Base-by-base conservation (phyloP, 2,329 filamentous ascomycete species). In the Talaromyces piceae region DNA sequence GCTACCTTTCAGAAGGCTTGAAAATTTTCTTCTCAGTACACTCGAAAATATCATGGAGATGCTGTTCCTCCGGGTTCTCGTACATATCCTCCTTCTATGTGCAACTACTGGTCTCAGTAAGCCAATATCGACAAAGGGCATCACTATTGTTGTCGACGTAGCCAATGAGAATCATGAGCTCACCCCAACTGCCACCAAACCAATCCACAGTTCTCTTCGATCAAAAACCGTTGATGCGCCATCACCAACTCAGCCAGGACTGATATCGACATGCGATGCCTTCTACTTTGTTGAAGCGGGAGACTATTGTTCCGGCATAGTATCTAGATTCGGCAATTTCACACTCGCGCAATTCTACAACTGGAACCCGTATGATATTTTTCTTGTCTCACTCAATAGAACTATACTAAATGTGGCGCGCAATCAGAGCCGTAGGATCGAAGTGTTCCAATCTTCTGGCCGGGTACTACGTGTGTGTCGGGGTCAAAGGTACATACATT, bases 401-500 rank as follows among this genome's bases (percentile, higher is more conserved):
- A 37, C 9, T 9, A 9, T 3, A 20, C 8, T 37, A 3, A 11
- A 3, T 18, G 1, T 18, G 2, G 4, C 12, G 5, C 20, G 25
- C 20, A 43, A 13, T 43, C 5, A 52, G 51, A 41, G 46, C 51
- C 12, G 46, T 52, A 4, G 33, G 46, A 59, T 51, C 49, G 2
- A 45, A 49, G n/a, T 54, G 52, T 33, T 46, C 45, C 2, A 16
- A 48, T 5, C 30, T 54, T 3, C 26, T 46, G 13, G 28, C 30
- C 16, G 49, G 52, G 4, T 54, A 54, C 5, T 52, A 52, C 39
- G 45, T 52, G 8, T 54, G 52, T 18, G 18, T 54, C 41, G 52
- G 45, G 3, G 27, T 49, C 27, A 23, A 39, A 8, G 23, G 41
- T 49, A 13, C 41, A 31, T 12, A 25, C 18, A 27, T 25, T 13